A percentile compares a stretch with the other conserved stretches of the same genome.
Conservation (phyloP, 257 asterid species). For the Capsicum baccatum region DNA sequence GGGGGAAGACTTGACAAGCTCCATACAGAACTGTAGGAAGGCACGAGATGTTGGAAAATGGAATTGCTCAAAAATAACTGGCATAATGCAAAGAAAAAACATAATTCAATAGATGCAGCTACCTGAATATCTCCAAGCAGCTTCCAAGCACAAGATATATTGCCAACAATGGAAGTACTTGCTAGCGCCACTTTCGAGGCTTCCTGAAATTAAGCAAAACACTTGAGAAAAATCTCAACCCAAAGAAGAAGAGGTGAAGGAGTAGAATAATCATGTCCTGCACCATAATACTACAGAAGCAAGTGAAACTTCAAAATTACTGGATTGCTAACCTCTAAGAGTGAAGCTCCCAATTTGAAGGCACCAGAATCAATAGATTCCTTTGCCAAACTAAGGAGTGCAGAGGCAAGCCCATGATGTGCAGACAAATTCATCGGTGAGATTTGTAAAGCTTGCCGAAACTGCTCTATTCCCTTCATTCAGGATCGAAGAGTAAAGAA, state of each 20-base stretch:
- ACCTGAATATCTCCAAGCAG: constrained; percentile 98
- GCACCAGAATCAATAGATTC: constrained; percentile 83
- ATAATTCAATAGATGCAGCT: constrained; percentile 20
- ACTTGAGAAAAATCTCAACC: constrained; percentile 28
- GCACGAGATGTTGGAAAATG: constrained; percentile 3
- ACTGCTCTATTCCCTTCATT: constrained; percentile 81
- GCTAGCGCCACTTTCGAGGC: constrained; percentile 70
- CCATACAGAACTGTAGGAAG: neutral
- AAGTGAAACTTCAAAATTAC: constrained; percentile 26
- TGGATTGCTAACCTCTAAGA: constrained; percentile 71
- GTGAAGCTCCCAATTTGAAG: constrained; percentile 87
- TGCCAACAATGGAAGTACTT: constrained; percentile 66
- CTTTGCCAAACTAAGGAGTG: constrained; percentile 84
- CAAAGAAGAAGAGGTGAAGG: neutral
- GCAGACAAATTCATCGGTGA: constrained; percentile 80
- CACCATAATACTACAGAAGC: constrained; percentile 27
- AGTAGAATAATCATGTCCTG: constrained; percentile 15
- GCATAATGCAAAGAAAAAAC: neutral
- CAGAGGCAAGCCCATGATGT: constrained; percentile 88
- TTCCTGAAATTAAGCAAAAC: constrained; percentile 61
- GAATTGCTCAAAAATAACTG: constrained; percentile 15
- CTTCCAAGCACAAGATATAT: constrained; percentile 87
- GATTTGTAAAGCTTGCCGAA: constrained; percentile 67
- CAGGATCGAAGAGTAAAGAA: constrained; percentile 19
- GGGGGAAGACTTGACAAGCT: constrained; percentile 19